Evolutionary conservation across 2,329 filamentous ascomycete genomes (phyloP), one percentile per base, ranked within the genome.

Genomic region (Ascomycota sp.): DNA sequence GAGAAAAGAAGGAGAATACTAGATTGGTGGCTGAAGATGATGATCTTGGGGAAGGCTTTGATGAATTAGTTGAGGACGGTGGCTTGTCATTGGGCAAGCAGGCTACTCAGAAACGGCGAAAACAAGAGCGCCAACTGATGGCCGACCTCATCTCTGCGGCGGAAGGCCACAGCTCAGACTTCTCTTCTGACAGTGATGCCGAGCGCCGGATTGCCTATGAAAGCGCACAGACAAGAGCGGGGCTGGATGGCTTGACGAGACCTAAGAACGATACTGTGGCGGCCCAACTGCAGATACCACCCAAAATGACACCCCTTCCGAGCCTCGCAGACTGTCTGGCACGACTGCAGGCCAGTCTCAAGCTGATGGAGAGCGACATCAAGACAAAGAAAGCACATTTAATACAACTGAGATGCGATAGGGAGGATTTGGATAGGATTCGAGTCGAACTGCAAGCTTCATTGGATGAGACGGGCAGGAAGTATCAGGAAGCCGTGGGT

Each of bases 21-120:
- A 68, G 86, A 2, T 64, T 95, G 2, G 67, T 83, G 6, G 68
- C 66, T 30, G 83, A 93, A 27, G 86, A 95, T 44, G 86, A 95
- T 49, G 82, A 95, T 46, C 66, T 93, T 0, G 80, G 79, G 28
- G 89, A 95, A 55, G 84, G 83, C 0, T 95, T 92, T 44, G 86
- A 95, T 38, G 76, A 86, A 35, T 92, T 80, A 44, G 80, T 89
- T 7, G 79, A 89, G 29, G 81, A 92, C 47, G 82, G 79, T 7
- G 70, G 71, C 7, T 68, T 93, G 8, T 69, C 79, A 1, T 61
- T 93, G 0, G 81, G 83, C 27, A 72, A 66, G 39, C 79, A 77
- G 39, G 82, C 82, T 0, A 80, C 89, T 53, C 70, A 68, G 13
- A 79, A 82, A 43, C 75, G 69, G 0, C 60, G 67, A 33, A 64